Evolutionary conservation across 345 rosid species (phyloP).

Genomic region (Diplotaxis tenuifolia): DNA sequence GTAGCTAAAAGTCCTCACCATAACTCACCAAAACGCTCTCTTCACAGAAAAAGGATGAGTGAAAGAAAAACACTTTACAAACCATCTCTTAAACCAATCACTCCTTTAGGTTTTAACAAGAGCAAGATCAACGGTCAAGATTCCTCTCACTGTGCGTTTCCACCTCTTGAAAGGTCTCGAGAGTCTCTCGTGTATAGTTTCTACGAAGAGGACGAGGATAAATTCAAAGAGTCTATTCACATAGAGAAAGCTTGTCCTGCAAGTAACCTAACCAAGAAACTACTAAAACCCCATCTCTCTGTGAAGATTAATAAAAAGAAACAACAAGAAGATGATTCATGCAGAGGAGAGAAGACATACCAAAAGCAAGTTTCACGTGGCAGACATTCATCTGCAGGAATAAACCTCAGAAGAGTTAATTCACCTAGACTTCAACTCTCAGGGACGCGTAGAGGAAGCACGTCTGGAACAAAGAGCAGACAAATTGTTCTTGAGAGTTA

Average conservation of each 20-base stretch:
- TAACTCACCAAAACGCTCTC: conserved; percentile 43
- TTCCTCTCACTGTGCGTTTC: conserved; percentile 34
- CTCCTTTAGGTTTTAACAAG: conserved; percentile 22
- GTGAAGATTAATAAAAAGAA: conserved; percentile 17
- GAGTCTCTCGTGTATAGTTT: conserved; percentile 31
- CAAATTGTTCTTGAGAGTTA: conserved; percentile 45
- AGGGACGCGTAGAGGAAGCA: conserved; percentile 42
- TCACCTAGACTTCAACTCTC: conserved; percentile 54
- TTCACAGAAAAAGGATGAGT: conserved; percentile 36
- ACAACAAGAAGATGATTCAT: conserved; percentile 9
- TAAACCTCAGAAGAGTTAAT: conserved; percentile 54
- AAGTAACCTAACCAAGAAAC: conserved; percentile 22
- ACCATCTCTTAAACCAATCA: conserved; percentile 46
- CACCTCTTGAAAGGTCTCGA: conserved; percentile 44
- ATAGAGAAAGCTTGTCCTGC: conserved; percentile 25
- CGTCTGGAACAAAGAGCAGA: conserved; percentile 37
- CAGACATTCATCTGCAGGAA: conserved; percentile 42
- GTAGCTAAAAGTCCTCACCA: conserved; percentile 37
- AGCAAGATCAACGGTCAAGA: conserved; percentile 26
- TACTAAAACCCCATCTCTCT: conserved; percentile 8
- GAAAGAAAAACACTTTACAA: conserved; percentile 49
- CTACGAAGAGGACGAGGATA: conserved; percentile 20
- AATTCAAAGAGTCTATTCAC: conserved; percentile 22
- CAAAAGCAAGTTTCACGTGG: conserved; percentile 29
- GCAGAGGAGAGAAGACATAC: neutral